Percentiles rank a stretch among this genome's conserved stretches.
Evolutionary conservation across 176 grass and related monocot genomes (phyloP).

Genomic region (Alloteropsis semialata): DNA sequence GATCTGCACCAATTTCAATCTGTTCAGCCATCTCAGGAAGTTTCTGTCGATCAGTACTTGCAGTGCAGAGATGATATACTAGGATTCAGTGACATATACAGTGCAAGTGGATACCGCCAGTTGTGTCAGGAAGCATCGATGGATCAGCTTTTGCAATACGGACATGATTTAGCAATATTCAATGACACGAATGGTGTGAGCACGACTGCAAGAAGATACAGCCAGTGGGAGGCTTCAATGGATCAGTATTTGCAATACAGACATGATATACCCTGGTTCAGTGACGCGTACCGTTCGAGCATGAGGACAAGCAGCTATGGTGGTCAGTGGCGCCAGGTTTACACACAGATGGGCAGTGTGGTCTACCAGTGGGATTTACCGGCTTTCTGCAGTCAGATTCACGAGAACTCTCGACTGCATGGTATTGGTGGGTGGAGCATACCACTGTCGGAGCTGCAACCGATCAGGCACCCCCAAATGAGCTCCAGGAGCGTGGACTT

Average conservation of each 20-base stretch:
- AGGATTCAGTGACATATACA: background rate
- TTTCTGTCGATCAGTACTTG: background rate
- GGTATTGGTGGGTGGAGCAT: background rate
- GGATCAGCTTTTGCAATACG: background rate
- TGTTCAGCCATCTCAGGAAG: background rate
- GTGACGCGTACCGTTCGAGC: background rate
- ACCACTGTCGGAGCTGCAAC: background rate
- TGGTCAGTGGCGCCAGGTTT: constrained; percentile 23
- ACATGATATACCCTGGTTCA: background rate
- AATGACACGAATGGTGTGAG: background rate
- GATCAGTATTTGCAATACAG: background rate
- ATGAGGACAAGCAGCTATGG: background rate
- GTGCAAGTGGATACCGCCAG: background rate
- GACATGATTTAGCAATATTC: background rate
- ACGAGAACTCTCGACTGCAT: background rate
- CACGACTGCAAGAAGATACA: background rate
- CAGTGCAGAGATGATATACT: background rate
- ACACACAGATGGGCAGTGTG: background rate
- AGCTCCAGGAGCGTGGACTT: constrained; percentile 1
- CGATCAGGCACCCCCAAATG: constrained; percentile 1
- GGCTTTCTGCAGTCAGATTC: background rate
- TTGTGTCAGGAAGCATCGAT: background rate
- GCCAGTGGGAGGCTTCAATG: constrained; percentile 4
- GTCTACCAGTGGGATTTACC: constrained; percentile 22
- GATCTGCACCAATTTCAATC: constrained; percentile 5